Conservation (phyloP, 2,329 filamentous ascomycete species). For the Davidsoniella eucalypti region DNA sequence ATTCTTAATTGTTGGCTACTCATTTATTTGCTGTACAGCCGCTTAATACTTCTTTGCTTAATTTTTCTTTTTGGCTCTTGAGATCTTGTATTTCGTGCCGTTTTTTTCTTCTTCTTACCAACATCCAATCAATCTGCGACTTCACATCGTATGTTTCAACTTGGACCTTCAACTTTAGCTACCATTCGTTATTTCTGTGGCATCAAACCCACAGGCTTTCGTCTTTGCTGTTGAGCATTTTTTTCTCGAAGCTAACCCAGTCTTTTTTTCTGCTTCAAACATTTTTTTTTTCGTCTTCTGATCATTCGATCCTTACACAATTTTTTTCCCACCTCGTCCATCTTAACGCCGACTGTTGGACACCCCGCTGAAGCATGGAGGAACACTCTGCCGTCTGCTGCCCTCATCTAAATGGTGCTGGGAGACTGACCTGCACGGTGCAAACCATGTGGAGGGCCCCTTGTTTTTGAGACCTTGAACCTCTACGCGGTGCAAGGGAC, state of each 20-base stretch:
- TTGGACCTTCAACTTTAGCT: too few species aligned
- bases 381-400: constrained; percentile 5
- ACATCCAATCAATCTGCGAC: too few species aligned
- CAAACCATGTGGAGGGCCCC: constrained; percentile 15
- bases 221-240: constrained; percentile 1
- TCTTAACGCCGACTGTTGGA: constrained; percentile 23
- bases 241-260: background rate
- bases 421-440: constrained; percentile 5
- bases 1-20: background rate
- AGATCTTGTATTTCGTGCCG: too few species aligned
- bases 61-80: too few species aligned
- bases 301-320: constrained; percentile 4
- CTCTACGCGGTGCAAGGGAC: constrained; percentile 17
- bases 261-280: constrained; percentile 1
- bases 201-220: too few species aligned
- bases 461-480: constrained; percentile 16
- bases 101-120: too few species aligned
- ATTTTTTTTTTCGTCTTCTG: constrained; percentile 3
- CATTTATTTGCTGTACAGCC: too few species aligned
- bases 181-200: too few species aligned
- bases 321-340: constrained; percentile 16
- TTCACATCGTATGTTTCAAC: too few species aligned
- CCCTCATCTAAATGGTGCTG: background rate
- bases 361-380: constrained; percentile 17
- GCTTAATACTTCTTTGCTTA: too few species aligned